Evolutionary conservation across 176 grass and related monocot species (phyloP), one percentile per base, ranked within the genome.

Genomic region (Secale cereale): DNA sequence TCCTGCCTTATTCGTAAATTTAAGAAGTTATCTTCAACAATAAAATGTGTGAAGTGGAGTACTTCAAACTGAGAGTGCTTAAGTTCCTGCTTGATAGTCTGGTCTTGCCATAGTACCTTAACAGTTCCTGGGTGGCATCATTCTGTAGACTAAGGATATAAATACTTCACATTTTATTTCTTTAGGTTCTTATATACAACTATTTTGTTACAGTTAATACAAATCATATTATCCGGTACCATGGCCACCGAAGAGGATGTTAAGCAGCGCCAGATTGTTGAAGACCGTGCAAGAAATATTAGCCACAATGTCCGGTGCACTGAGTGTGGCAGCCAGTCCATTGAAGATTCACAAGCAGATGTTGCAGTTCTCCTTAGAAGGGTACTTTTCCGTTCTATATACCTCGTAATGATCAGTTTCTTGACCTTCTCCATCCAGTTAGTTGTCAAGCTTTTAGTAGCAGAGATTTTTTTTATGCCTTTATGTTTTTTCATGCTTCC

Each of bases 281-380:
- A n/a, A n/a, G n/a, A n/a, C n/a, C n/a, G n/a, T n/a, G n/a, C n/a
- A n/a, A n/a, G n/a, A n/a, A n/a, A n/a, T n/a, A n/a, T n/a, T n/a
- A n/a, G n/a, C n/a, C n/a, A n/a, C n/a, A n/a, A n/a, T n/a, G n/a
- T n/a, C n/a, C n/a, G n/a, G n/a, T n/a, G n/a, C n/a, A n/a, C n/a
- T n/a, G n/a, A n/a, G n/a, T n/a, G n/a, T n/a, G n/a, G n/a, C n/a
- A n/a, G n/a, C n/a, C n/a, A n/a, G n/a, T n/a, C n/a, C n/a, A n/a
- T n/a, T n/a, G 95, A 98, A 90, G 95, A 98, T 71, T 98, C 95
- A 43, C 93, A 98, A 68, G 95, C 95, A 48, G 95, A 98, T 88
- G 79, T 98, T 70, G 95, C 95, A 19, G 91, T 95, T 91, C 83
- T 98, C 4, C 95, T 98, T 73, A 88, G 95, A 78, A 98, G 90